Base-by-base conservation (phyloP, 176 grass and related monocot genomes). In the Oryza glumipatula region DNA sequence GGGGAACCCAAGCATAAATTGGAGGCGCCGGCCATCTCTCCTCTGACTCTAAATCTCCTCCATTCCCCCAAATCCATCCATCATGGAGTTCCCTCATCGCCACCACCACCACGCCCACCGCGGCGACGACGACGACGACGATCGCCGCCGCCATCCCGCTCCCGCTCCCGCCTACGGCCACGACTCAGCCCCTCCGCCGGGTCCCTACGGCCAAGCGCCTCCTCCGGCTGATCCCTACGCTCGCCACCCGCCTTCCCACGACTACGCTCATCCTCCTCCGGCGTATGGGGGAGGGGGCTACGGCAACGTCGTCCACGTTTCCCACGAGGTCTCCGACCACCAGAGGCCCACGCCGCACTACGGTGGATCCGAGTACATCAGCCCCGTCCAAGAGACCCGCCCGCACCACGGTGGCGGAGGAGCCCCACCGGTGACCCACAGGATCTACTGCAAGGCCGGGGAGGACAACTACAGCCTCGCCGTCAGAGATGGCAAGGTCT, bases 371-470 rank as follows among this genome's bases (percentile, higher is more conserved):
- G 79, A 60, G 19, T 89, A 72, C 66, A 60, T 60, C 54, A 21
- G 19, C 54, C 54, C 54, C 54, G 88, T 56, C 67, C 6, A 68
- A 56, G 83, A 86, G 24, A 22, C 44, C 17, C 76, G 46, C 65
- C 72, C 76, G 4, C 79, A 91, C 89, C 83, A 82, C 73, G 83
- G 83, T 5, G 76, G 43, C 1, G 65, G 72, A 0, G 44, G 47
- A 3, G 68, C 74, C 38, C 39, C 39, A 3, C 48, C 35, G 10
- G 30, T 32, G 30, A 87, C 84, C 9, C 77, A 41, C 79, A 67
- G 84, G 84, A 83, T 97, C 81, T 83, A 88, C 56, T 91, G 90
- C 90, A 92, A 85, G 83, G 88, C 95, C 0, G 87, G 84, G 7
- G 86, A 85, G 66, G 88, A 86, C 11, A 39, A 54, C 13, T 94